Percentiles rank a stretch among this genome's conserved stretches.
phyloP scores from a whole-genome alignment of 2,329 filamentous ascomycete species.

The Sporothrix curviconia region DNA sequence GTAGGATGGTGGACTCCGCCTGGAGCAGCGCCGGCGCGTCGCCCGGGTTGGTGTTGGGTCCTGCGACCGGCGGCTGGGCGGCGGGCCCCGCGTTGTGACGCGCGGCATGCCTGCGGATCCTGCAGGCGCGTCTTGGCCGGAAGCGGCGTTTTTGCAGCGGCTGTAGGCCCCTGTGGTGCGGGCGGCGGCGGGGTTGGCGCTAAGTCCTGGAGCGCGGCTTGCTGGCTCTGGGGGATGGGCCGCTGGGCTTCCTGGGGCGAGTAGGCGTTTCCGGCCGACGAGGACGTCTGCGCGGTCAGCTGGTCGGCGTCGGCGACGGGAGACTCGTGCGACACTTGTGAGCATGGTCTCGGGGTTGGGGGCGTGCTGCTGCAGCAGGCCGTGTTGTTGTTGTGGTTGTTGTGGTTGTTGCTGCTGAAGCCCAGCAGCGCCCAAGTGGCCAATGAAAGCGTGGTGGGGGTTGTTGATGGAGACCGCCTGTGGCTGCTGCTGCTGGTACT shows the following conservation, averaged over 20 bases:
- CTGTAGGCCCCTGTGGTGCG: not conserved
- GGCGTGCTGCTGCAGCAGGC: constrained; percentile 25
- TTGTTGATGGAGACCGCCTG: constrained; percentile 22
- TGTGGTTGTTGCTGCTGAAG: constrained; percentile 23
- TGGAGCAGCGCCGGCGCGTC: constrained; percentile 26
- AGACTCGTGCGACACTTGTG: constrained; percentile 58
- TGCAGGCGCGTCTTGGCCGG: not conserved
- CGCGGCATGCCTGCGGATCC: constrained; percentile 40
- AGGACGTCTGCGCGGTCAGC: constrained; percentile 36
- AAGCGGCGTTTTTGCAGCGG: not conserved
- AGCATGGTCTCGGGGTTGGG: constrained; percentile 54
- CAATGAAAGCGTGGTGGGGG: constrained; percentile 29
- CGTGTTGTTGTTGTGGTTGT: constrained; percentile 23
- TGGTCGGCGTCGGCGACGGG: constrained; percentile 45
- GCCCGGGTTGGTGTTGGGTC: constrained; percentile 45
- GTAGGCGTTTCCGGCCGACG: constrained; percentile 27
- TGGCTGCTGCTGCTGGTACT: constrained; percentile 18
- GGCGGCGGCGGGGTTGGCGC: constrained; percentile 17
- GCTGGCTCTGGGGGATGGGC: constrained; percentile 1
- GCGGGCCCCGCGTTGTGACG: constrained; percentile 37
- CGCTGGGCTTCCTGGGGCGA: constrained; percentile 29
- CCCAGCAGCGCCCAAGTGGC: constrained; percentile 25
- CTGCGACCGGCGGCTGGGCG: constrained; percentile 40
- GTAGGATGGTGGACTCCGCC: constrained; percentile 42
- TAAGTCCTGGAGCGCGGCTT: constrained; percentile 18